These are phyloP conservation scores for Capronia epimyces DNA, from an alignment of 2,329 filamentous ascomycete species.

Conservation along the genomic window DNA sequence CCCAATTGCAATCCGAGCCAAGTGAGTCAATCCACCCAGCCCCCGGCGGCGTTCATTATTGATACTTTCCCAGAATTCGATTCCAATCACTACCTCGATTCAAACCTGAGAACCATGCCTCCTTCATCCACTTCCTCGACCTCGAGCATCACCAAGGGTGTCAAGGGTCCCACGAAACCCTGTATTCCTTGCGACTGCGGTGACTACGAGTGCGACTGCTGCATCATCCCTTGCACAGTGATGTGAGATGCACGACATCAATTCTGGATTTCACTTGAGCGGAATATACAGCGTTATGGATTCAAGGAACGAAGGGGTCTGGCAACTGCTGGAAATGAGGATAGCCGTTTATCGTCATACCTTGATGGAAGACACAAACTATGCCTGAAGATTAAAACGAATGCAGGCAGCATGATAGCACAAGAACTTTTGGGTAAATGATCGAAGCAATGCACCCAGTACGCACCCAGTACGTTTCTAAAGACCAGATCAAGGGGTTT, in stretches of 20 bases:
- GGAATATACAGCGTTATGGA: not conserved
- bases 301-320: not conserved
- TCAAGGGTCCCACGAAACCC: constrained; percentile 25
- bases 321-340: not conserved
- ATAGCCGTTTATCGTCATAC: not conserved
- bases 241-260: constrained; percentile 10
- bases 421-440: too few relatives aligned
- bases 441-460: too few relatives aligned
- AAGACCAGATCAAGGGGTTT: constrained; percentile 14
- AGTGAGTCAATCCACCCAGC: not conserved
- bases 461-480: not conserved
- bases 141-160: constrained; percentile 23
- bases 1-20: not conserved
- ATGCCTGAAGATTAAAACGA: too few relatives aligned
- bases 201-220: constrained; percentile 20
- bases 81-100: not conserved
- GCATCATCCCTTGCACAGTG: constrained; percentile 22
- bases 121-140: constrained; percentile 20
- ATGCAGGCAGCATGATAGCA: too few relatives aligned
- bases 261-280: not conserved
- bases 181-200: constrained; percentile 25
- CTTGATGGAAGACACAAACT: not conserved
- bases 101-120: constrained; percentile 13
- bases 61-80: not conserved
- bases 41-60: not conserved